phyloP scores from a whole-genome alignment of 1,284 basidiomycete species.

The Leccinum fallax region DNA sequence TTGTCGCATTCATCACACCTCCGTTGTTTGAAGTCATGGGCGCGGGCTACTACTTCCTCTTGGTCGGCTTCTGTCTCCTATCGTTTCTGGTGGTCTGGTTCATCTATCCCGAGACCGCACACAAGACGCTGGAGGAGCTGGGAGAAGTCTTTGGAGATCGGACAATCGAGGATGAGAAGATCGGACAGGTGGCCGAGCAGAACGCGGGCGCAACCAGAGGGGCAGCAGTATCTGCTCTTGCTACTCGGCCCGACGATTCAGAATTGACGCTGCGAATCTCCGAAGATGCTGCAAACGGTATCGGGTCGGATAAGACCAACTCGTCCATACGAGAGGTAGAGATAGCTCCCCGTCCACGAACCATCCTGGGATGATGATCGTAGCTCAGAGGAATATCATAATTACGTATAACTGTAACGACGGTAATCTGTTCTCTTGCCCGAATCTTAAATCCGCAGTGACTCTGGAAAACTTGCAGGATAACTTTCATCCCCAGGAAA shows the following conservation, averaged over 20 bases:
- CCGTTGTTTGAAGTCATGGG: conserved; percentile 46
- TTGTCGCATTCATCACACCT: conserved; percentile 56
- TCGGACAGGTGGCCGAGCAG: conserved; percentile 19
- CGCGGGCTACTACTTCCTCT: conserved; percentile 53
- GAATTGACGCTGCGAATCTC: conserved; percentile 29
- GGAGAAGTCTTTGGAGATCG: conserved; percentile 51
- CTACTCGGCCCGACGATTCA: conserved; percentile 22
- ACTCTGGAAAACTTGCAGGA: conserved; percentile 48
- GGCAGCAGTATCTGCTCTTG: conserved; percentile 17
- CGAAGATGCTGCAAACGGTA: conserved; percentile 16
- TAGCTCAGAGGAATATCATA: neutral
- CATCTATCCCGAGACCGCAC: conserved; percentile 48
- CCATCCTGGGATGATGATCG: conserved; percentile 5
- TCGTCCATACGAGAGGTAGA: conserved; percentile 22
- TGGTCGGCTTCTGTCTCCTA: conserved; percentile 46
- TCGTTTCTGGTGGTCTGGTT: conserved; percentile 50
- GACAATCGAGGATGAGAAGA: conserved; percentile 30
- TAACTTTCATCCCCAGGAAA: conserved; percentile 47
- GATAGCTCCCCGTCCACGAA: conserved; percentile 9
- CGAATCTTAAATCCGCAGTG: conserved; percentile 37
- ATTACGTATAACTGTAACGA: neutral
- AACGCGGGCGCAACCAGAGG: conserved; percentile 15
- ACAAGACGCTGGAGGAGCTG: conserved; percentile 51
- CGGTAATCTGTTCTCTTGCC: conserved; percentile 1
- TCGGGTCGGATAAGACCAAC: conserved; percentile 21